Conservation (phyloP, 352 stramenopile genomes). For the Phytophthora hibernalis region DNA sequence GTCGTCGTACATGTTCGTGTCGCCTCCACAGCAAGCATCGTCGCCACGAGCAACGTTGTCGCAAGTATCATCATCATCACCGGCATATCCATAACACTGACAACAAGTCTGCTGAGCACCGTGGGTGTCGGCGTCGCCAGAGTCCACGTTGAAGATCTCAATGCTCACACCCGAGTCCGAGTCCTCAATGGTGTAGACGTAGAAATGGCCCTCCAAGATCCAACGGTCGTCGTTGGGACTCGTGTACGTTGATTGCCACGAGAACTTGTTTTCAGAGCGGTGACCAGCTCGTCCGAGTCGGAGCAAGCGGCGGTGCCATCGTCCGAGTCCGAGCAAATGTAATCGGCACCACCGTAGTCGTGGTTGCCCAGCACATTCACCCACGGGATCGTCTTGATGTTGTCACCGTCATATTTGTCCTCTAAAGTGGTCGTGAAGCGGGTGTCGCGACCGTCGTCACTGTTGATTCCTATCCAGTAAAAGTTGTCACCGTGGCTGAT, state of each 20-base stretch:
- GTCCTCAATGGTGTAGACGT: constrained; percentile 57
- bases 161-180: constrained; percentile 49
- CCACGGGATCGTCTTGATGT: constrained; percentile 63
- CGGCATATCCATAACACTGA: constrained; percentile 67
- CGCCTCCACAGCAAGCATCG: constrained; percentile 45
- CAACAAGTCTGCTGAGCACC: constrained; percentile 57
- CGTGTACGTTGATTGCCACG: constrained; percentile 53
- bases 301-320: constrained; percentile 37
- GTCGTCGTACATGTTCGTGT: constrained; percentile 52
- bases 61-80: constrained; percentile 49
- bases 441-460: constrained; percentile 46
- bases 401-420: constrained; percentile 56
- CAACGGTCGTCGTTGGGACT: constrained; percentile 63
- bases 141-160: constrained; percentile 70
- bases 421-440: constrained; percentile 70
- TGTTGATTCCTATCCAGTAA: constrained; percentile 69
- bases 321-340: constrained; percentile 55
- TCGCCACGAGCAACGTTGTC: constrained; percentile 53
- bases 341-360: constrained; percentile 69
- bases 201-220: constrained; percentile 65
- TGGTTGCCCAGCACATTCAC: constrained; percentile 79
- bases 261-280: constrained; percentile 52
- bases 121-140: constrained; percentile 60
- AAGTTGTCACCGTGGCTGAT: constrained; percentile 77
- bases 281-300: constrained; percentile 29